These are phyloP conservation scores for Gastrolobium bilobum DNA, from an alignment of 306 rosid species.

Conservation along the genomic window DNA sequence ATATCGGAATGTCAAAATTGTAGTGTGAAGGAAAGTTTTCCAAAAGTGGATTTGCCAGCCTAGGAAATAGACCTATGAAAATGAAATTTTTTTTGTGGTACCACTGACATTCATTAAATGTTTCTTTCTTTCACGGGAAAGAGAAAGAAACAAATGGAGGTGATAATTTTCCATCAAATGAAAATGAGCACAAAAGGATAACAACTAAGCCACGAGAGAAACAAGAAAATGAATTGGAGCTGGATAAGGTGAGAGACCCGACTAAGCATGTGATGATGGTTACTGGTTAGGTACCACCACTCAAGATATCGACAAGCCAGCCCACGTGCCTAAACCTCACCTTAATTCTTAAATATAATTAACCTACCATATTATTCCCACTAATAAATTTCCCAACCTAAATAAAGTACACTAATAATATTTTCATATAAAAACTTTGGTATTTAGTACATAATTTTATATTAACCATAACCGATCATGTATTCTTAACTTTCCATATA, in stretches of 20 bases:
- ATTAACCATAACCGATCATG: background rate
- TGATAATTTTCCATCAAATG: slow-evolving; percentile 29
- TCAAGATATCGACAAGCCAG: slow-evolving; percentile 49
- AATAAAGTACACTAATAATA: background rate
- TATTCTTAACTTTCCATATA: background rate
- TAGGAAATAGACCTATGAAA: slow-evolving; percentile 37
- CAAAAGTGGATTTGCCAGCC: slow-evolving; percentile 29
- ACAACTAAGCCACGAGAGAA: slow-evolving; percentile 48
- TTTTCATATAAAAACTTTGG: background rate
- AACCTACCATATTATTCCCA: slow-evolving; percentile 9
- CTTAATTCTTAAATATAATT: slow-evolving; percentile 40
- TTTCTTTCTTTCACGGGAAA: slow-evolving; percentile 36
- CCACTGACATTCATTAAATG: slow-evolving; percentile 8
- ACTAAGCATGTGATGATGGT: slow-evolving; percentile 58
- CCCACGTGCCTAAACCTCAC: slow-evolving; percentile 55
- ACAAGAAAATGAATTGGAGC: slow-evolving; percentile 47
- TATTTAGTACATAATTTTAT: background rate
- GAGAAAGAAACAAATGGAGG: slow-evolving; percentile 16
- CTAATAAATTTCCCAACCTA: slow-evolving; percentile 20
- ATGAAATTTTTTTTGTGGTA: slow-evolving; percentile 32
- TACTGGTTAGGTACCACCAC: slow-evolving; percentile 49
- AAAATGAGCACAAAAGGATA: slow-evolving; percentile 38
- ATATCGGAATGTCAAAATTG: slow-evolving; percentile 38
- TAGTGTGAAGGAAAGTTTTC: slow-evolving; percentile 3
- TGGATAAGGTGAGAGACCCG: slow-evolving; percentile 40